Base-by-base conservation (phyloP, 2,329 filamentous ascomycete species). In the Aaosphaeria pasadenensis region DNA sequence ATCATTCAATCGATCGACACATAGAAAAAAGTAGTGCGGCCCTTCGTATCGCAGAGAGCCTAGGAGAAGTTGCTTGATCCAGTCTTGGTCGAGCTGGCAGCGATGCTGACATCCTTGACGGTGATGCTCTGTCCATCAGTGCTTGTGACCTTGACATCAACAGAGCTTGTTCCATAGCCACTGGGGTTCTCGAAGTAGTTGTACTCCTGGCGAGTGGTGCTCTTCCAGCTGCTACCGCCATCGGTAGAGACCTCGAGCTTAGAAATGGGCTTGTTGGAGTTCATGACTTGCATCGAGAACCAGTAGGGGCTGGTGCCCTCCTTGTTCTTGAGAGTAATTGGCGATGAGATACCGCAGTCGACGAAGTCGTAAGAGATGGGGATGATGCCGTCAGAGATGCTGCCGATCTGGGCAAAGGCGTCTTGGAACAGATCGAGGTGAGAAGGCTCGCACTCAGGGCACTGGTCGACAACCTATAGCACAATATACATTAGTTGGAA, bases 221-320 rank as follows among this genome's bases (percentile, higher is more conserved):
- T 43, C 64, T 77, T 64, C 83, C 83, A 87, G 11, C 78, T 80
- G 45, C 57, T 74, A 13, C 83, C 83, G 7, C 79, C 75, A 58
- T 87, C 78, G 13, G 75, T 81, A 49, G 79, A 82, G 49, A 86
- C 82, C 55, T 86, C 82, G 28, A 87, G 73, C 53, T 70, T 74
- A 45, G 72, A 57, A 38, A 86, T 75, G 11, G 76, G 74, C 50
- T 80, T 73, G 62, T 84, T 84, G 58, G 79, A 71, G 67, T 86
- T 86, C 58, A 84, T 74, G 39, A 86, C 82, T 64, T 87, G 84
- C 75, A 84, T 83, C 42, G 74, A 75, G 70, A 83, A 82, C 78
- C 79, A 82, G 64, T 75, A 74, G 30, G 67, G 60, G 4, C 75
- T 78, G 4, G 76, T 74, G 28, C 77, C 77, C 24, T 73, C 70